Evolutionary conservation across 768 basidiomycete genomes (phyloP).

Genomic region (Chalciporus sphaerocephalus): DNA sequence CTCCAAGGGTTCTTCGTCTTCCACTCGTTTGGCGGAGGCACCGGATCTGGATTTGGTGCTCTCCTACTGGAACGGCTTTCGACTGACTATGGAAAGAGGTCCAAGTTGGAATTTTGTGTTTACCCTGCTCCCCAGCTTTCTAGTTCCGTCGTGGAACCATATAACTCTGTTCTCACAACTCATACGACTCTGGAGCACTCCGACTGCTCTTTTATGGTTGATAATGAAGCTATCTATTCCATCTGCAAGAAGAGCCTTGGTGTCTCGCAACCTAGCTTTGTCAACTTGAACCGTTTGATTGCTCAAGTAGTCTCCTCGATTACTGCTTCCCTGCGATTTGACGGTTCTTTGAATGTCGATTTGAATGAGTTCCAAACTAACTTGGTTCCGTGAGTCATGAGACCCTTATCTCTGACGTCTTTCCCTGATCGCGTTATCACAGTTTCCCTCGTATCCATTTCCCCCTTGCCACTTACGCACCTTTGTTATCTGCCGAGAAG

Average conservation of each 20-base stretch:
- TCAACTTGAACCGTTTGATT: conserved; percentile 93
- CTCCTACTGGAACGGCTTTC: conserved; percentile 95
- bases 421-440: conserved; percentile 4
- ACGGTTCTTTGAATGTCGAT: conserved; percentile 96
- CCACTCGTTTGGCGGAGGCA: conserved; percentile 99
- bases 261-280: conserved; percentile 81
- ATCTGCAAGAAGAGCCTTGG: conserved; percentile 96
- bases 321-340: conserved; percentile 95
- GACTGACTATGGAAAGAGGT: conserved; percentile 98
- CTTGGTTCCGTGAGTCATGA: conserved; percentile 78
- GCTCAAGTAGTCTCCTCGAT: conserved; percentile 98
- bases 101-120: conserved; percentile 96
- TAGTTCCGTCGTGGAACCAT: conserved; percentile 97
- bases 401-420: background rate
- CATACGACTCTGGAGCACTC: conserved; percentile 99
- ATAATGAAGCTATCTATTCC: conserved; percentile 99
- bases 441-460: conserved; percentile 99
- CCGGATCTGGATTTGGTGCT: conserved; percentile 98
- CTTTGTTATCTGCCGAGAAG: conserved; percentile 92
- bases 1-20: conserved; percentile 99
- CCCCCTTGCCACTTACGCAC: conserved; percentile 94
- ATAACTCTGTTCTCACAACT: conserved; percentile 96
- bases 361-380: conserved; percentile 99
- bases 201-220: conserved; percentile 99
- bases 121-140: conserved; percentile 94